A percentile compares a stretch with the other conserved stretches of the same genome.
These are phyloP conservation scores for Hyphopichia buzzinii DNA, from an alignment of 1,139 yeast species.

Conservation along the genomic window DNA sequence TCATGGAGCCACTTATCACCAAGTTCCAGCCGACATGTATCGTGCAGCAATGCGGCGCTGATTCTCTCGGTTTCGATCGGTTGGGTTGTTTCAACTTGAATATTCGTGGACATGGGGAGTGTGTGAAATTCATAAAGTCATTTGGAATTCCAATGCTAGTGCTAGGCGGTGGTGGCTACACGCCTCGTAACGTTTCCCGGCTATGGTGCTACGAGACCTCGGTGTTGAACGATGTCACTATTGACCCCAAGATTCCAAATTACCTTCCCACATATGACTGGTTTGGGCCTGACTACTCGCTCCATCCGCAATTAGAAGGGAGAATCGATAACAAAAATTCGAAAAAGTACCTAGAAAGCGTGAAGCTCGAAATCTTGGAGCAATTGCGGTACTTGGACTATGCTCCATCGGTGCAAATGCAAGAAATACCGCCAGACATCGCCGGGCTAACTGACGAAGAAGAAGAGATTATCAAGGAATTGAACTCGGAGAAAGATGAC, in stretches of 20 bases:
- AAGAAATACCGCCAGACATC: slow-evolving; percentile 81
- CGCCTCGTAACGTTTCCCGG: slow-evolving; percentile 91
- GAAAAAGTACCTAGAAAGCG: slow-evolving; percentile 78
- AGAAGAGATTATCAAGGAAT: slow-evolving; percentile 50
- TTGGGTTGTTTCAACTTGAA: slow-evolving; percentile 91
- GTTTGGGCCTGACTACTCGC: slow-evolving; percentile 88
- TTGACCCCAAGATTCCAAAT: slow-evolving; percentile 76
- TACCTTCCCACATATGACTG: slow-evolving; percentile 79
- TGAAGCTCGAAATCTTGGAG: slow-evolving; percentile 74
- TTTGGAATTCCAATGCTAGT: slow-evolving; percentile 89
- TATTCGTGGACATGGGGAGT: slow-evolving; percentile 91
- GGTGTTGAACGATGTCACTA: slow-evolving; percentile 71
- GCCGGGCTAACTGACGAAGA: slow-evolving; percentile 65
- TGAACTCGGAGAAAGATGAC: slow-evolving; percentile 51
- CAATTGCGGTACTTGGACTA: slow-evolving; percentile 78
- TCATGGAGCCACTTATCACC: slow-evolving; percentile 83
- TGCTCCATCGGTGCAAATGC: slow-evolving; percentile 95
- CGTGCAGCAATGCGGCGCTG: slow-evolving; percentile 97
- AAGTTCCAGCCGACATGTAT: slow-evolving; percentile 87
- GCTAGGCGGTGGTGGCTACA: slow-evolving; percentile 96
- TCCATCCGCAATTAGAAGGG: slow-evolving; percentile 89
- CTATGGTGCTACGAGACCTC: slow-evolving; percentile 96
- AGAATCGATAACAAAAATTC: slow-evolving; percentile 85
- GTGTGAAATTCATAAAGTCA: slow-evolving; percentile 81
- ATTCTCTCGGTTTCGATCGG: slow-evolving; percentile 89